These are phyloP conservation scores for Exutisphaerella laricina DNA, from an alignment of 2,329 filamentous ascomycete species.

Conservation along the genomic window DNA sequence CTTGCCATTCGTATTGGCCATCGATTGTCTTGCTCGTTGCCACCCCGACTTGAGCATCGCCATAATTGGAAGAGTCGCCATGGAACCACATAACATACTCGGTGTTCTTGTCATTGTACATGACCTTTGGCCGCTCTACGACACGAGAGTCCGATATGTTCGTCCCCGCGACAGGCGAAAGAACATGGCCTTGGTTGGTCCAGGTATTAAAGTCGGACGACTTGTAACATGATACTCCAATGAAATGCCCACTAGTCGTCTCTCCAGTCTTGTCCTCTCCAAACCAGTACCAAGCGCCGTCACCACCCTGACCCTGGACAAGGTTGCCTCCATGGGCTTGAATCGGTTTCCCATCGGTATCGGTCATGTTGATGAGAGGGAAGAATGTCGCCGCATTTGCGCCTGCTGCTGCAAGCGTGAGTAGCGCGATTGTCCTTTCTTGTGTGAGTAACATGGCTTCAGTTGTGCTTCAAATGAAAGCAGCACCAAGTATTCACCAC, in stretches of 20 bases:
- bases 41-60: slow-evolving; percentile 60
- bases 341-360: slow-evolving; percentile 47
- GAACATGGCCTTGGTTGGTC: slow-evolving; percentile 55
- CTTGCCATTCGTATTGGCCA: slow-evolving; percentile 53
- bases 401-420: neutral
- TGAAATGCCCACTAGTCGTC: slow-evolving; percentile 44
- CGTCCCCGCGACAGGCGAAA: slow-evolving; percentile 44
- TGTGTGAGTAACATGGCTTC: no score
- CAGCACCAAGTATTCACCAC: no score
- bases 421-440: no score
- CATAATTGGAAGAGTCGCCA: slow-evolving; percentile 57
- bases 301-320: slow-evolving; percentile 45
- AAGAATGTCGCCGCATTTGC: slow-evolving; percentile 21
- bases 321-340: slow-evolving; percentile 63
- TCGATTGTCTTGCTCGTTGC: slow-evolving; percentile 56
- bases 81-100: slow-evolving; percentile 68
- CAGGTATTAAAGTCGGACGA: slow-evolving; percentile 59
- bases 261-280: slow-evolving; percentile 66
- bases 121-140: slow-evolving; percentile 62
- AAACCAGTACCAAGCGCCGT: slow-evolving; percentile 59
- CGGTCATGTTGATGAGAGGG: slow-evolving; percentile 26
- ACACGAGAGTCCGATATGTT: slow-evolving; percentile 45
- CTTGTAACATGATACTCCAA: slow-evolving; percentile 63
- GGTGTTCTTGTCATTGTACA: slow-evolving; percentile 58
- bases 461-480: no score